Conservation (phyloP, 1,284 basidiomycete species). For the Rugosomyces carneus region DNA sequence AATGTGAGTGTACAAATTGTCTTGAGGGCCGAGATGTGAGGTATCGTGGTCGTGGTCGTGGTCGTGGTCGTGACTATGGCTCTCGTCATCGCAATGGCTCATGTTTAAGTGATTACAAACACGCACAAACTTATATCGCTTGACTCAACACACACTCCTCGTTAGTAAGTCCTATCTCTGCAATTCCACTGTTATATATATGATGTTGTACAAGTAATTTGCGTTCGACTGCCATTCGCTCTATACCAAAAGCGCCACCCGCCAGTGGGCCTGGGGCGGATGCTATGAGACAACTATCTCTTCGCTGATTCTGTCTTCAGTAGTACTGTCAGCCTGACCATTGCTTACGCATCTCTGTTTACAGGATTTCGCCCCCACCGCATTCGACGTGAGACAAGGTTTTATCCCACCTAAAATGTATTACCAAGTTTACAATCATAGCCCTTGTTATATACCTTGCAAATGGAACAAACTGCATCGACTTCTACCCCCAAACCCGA, state of each 20-base stretch:
- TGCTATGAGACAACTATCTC: constrained; percentile 61
- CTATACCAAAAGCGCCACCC: constrained; percentile 64
- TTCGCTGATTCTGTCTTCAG: constrained; percentile 33
- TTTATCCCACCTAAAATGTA: constrained; percentile 13
- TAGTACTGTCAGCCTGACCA: background rate
- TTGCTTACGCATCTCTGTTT: background rate
- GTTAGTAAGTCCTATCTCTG: too few relatives aligned
- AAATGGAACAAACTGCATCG: constrained; percentile 10
- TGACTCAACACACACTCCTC: too few relatives aligned
- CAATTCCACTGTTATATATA: too few relatives aligned
- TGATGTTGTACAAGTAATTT: constrained; percentile 76
- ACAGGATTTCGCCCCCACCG: background rate
- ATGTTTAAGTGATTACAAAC: constrained; percentile 5
- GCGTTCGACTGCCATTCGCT: constrained; percentile 65
- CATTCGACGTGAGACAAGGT: constrained; percentile 12
- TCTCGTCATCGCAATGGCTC: constrained; percentile 45
- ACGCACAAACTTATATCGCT: too few relatives aligned
- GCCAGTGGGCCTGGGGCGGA: constrained; percentile 65
- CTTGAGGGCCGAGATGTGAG: constrained; percentile 49
- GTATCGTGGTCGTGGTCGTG: constrained; percentile 47
- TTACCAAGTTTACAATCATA: constrained; percentile 17
- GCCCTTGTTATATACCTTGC: constrained; percentile 1
- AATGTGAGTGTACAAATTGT: constrained; percentile 65
- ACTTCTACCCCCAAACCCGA: background rate
- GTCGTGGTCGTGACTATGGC: constrained; percentile 50